These are phyloP conservation scores for Trichosanthes truncata DNA, from an alignment of 306 rosid species.

Conservation along the genomic window DNA sequence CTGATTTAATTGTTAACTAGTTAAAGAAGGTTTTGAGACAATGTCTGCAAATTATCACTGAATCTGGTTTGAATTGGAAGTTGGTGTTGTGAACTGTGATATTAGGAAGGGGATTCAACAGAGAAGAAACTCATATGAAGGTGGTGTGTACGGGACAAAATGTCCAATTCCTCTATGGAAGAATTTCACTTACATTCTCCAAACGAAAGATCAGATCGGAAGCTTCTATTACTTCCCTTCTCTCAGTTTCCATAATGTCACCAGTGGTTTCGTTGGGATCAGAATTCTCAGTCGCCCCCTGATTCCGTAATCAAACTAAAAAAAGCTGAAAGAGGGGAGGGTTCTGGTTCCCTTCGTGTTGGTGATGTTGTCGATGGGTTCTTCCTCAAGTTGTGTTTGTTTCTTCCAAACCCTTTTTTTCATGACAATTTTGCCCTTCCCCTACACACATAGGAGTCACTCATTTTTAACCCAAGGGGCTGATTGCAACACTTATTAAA, in stretches of 20 bases:
- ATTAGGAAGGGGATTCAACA: conserved; percentile 81
- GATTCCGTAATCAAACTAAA: no score
- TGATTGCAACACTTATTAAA: no score
- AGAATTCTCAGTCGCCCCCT: conserved; percentile 90
- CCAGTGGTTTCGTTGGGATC: conserved; percentile 93
- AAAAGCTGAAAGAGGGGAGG: no score
- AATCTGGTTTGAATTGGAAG: background rate
- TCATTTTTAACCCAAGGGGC: no score
- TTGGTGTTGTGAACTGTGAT: background rate
- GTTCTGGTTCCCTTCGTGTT: no score
- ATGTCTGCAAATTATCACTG: background rate
- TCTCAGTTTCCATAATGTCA: conserved; percentile 88
- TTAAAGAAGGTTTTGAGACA: background rate
- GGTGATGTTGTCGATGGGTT: no score
- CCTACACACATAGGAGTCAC: no score
- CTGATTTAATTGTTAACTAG: background rate
- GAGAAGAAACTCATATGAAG: conserved; percentile 83
- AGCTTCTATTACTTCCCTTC: conserved; percentile 92
- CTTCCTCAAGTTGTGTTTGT: no score
- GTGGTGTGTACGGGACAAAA: conserved; percentile 80
- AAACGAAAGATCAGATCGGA: conserved; percentile 95
- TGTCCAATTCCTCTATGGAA: conserved; percentile 91
- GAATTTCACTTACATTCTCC: conserved; percentile 88
- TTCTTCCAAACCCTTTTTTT: no score
- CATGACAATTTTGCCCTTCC: no score